phyloP scores from a whole-genome alignment of 2,329 filamentous ascomycete genomes.

The Zalaria obscura region DNA sequence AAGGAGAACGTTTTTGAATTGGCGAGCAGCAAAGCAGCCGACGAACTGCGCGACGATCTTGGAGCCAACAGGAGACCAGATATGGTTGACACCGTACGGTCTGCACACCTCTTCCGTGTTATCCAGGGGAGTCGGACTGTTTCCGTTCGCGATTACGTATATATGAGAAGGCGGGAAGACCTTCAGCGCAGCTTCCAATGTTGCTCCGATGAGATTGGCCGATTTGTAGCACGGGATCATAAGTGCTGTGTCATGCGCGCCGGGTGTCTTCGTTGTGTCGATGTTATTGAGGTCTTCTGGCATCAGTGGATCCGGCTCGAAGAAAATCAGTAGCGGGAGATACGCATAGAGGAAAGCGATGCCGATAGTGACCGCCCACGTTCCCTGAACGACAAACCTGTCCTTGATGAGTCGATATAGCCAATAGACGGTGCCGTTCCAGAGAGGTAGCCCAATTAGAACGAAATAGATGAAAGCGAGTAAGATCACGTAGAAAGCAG shows the following conservation, averaged over 20 bases:
- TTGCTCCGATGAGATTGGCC: constrained; percentile 25
- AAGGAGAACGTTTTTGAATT: constrained; percentile 31
- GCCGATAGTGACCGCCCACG: constrained; percentile 26
- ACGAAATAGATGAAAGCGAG: constrained; percentile 30
- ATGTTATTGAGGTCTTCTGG: constrained; percentile 8
- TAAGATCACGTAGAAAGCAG: constrained; percentile 21
- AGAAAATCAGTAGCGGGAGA: constrained; percentile 17
- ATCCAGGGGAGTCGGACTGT: constrained; percentile 31
- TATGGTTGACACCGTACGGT: constrained; percentile 31
- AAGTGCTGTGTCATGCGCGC: constrained; percentile 23
- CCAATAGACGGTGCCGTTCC: constrained; percentile 31
- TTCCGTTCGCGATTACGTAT: constrained; percentile 36
- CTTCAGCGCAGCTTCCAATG: constrained; percentile 30
- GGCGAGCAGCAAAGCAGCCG: constrained; percentile 30
- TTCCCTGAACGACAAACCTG: constrained; percentile 26
- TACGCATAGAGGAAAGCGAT: constrained; percentile 16
- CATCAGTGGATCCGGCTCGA: constrained; percentile 19
- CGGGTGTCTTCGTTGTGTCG: constrained; percentile 9
- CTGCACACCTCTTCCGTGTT: constrained; percentile 32
- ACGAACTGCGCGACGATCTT: constrained; percentile 38
- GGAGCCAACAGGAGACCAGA: constrained; percentile 34
- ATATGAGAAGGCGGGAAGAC: constrained; percentile 32
- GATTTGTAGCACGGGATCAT: constrained; percentile 37
- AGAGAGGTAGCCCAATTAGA: constrained; percentile 30
- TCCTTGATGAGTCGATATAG: constrained; percentile 26